phyloP scores from a whole-genome alignment of 768 basidiomycete species.

The Serendipita vermifera region DNA sequence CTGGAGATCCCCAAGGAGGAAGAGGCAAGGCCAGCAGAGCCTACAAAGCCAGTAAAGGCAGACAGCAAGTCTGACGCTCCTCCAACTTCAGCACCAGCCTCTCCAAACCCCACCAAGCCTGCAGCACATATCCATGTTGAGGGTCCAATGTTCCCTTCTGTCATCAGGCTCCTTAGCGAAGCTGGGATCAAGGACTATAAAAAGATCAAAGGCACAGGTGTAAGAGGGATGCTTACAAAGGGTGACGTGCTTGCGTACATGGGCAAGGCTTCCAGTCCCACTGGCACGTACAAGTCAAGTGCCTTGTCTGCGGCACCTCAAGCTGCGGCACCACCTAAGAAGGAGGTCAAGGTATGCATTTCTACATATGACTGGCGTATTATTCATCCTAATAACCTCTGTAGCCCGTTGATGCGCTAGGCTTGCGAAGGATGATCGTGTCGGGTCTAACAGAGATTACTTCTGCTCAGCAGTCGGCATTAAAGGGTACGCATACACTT shows the following conservation, averaged over 20 bases:
- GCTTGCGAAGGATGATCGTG: constrained; percentile 10
- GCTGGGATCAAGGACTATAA: constrained; percentile 41
- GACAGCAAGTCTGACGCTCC: constrained; percentile 14
- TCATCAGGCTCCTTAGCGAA: constrained; percentile 64
- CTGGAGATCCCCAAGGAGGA: constrained; percentile 48
- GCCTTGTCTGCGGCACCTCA: background rate
- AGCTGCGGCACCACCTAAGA: background rate
- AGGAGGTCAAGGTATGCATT: constrained; percentile 17
- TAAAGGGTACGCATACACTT: background rate
- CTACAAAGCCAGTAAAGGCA: constrained; percentile 5
- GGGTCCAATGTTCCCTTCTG: constrained; percentile 78
- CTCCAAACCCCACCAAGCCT: constrained; percentile 24
- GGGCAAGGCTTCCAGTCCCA: constrained; percentile 67
- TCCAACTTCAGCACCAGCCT: constrained; percentile 16
- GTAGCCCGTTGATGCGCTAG: constrained; percentile 6
- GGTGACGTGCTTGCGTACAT: constrained; percentile 83
- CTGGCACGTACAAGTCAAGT: constrained; percentile 52
- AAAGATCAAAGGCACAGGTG: constrained; percentile 74
- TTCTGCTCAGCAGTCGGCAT: background rate
- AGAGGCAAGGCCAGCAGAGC: constrained; percentile 9
- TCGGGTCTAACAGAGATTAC: constrained; percentile 1
- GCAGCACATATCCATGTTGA: constrained; percentile 37
- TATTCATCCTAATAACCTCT: background rate
- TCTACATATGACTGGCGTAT: background rate
- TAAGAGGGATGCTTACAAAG: constrained; percentile 89